Evolutionary conservation across 2,329 filamentous ascomycete species (phyloP).

Genomic region (Fusarium sp.): DNA sequence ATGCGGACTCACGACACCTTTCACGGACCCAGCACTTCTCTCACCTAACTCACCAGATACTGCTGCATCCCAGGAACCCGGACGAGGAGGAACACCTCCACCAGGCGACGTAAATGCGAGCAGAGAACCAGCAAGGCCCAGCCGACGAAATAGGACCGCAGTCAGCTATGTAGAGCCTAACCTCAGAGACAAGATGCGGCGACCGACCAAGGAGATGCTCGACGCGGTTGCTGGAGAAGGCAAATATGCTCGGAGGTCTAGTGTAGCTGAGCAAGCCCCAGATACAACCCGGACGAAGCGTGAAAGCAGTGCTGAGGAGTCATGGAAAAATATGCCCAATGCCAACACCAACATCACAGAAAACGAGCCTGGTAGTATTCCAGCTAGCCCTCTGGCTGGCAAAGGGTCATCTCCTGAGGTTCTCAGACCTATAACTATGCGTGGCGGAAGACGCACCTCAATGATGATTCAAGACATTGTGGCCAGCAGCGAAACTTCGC

Average conservation of each 20-base stretch:
- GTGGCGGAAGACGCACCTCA: slow-evolving; percentile 55
- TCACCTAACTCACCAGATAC: slow-evolving; percentile 61
- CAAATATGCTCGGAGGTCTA: slow-evolving; percentile 58
- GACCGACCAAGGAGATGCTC: slow-evolving; percentile 78
- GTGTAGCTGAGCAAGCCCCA: slow-evolving; percentile 45
- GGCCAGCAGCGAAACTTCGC: slow-evolving; percentile 11
- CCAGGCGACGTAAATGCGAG: slow-evolving; percentile 64
- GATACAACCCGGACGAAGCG: slow-evolving; percentile 47
- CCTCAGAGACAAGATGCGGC: slow-evolving; percentile 82
- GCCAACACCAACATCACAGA: slow-evolving; percentile 1
- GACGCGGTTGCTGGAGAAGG: slow-evolving; percentile 77
- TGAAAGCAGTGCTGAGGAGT: slow-evolving; percentile 45
- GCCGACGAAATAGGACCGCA: slow-evolving; percentile 71
- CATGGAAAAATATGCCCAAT: slow-evolving; percentile 45
- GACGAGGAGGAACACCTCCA: slow-evolving; percentile 65
- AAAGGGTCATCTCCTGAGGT: slow-evolving; percentile 48
- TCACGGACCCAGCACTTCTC: slow-evolving; percentile 53
- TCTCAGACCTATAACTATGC: slow-evolving; percentile 48
- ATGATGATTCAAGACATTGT: slow-evolving; percentile 32
- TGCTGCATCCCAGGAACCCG: slow-evolving; percentile 47
- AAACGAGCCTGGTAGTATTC: slow-evolving; percentile 34
- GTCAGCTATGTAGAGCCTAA: slow-evolving; percentile 88
- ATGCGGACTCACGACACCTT: slow-evolving; percentile 39
- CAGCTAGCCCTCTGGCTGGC: slow-evolving; percentile 54
- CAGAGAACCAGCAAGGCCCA: slow-evolving; percentile 69